Evolutionary conservation across 2,329 filamentous ascomycete genomes (phyloP).

Genomic region (Ambrosiella xylebori): DNA sequence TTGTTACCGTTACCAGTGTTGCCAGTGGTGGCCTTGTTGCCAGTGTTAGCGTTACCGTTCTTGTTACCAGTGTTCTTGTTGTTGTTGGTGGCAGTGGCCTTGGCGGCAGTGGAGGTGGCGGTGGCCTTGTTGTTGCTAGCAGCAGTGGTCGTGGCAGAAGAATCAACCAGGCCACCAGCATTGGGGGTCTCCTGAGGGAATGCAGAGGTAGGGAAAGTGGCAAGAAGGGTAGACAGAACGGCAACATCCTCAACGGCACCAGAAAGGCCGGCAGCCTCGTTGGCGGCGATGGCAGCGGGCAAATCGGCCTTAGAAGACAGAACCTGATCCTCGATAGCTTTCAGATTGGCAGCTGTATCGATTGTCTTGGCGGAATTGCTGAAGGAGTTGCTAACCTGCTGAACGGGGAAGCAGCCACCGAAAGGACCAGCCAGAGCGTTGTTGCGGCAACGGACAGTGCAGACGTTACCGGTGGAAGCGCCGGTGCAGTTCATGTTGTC

Average conservation of each 20-base stretch:
- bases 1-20: neutral
- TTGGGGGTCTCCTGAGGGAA: slow-evolving; percentile 22
- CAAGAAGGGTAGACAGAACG: slow-evolving; percentile 18
- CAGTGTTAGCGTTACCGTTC: slow-evolving; percentile 7
- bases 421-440: slow-evolving; percentile 39
- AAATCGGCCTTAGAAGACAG: slow-evolving; percentile 34
- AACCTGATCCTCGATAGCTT: slow-evolving; percentile 31
- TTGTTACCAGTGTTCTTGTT: slow-evolving; percentile 12
- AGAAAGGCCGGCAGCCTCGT: slow-evolving; percentile 23
- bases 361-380: slow-evolving; percentile 30
- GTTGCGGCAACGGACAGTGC: slow-evolving; percentile 43
- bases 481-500: slow-evolving; percentile 31
- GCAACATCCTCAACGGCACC: slow-evolving; percentile 19
- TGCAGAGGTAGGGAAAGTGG: slow-evolving; percentile 17
- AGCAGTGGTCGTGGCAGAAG: slow-evolving; percentile 11
- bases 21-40: slow-evolving; percentile 4
- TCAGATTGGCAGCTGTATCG: slow-evolving; percentile 27
- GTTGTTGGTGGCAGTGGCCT: slow-evolving; percentile 11
- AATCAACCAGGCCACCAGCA: slow-evolving; percentile 13
- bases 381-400: slow-evolving; percentile 31
- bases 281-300: slow-evolving; percentile 23
- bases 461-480: slow-evolving; percentile 38
- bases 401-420: slow-evolving; percentile 39
- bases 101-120: slow-evolving; percentile 10
- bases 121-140: slow-evolving; percentile 1